Evolutionary conservation across 169 alveolate species (phyloP).

Genomic region (Perkinsus chesapeaki): DNA sequence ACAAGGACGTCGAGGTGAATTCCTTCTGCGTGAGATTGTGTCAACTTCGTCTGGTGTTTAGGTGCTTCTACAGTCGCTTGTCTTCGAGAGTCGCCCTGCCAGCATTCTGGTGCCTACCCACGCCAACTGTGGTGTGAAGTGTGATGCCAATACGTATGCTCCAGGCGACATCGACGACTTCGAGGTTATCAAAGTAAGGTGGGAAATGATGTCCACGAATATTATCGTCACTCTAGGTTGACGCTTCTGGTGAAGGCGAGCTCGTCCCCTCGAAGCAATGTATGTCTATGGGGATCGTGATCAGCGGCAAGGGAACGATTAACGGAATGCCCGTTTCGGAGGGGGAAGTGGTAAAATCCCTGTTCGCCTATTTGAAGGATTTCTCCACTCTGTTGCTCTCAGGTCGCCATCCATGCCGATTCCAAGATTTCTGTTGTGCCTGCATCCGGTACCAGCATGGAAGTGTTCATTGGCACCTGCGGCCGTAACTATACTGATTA

Average conservation of each 20-base stretch:
- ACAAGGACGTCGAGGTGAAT: conserved; percentile 44
- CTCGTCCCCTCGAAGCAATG: background rate
- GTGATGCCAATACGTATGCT: background rate
- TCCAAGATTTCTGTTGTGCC: background rate
- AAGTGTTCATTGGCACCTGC: background rate
- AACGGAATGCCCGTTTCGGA: background rate
- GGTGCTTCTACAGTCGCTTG: background rate
- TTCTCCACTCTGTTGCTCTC: background rate
- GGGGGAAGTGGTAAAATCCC: background rate
- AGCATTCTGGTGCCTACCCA: background rate
- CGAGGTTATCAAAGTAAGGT: background rate
- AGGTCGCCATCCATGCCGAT: background rate
- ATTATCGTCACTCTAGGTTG: background rate
- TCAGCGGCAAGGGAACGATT: background rate
- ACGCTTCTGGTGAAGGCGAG: background rate
- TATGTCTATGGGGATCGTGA: background rate
- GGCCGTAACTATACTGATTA: background rate
- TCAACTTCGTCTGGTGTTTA: background rate
- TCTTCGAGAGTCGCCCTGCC: background rate
- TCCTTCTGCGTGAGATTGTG: background rate
- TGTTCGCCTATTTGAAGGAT: background rate
- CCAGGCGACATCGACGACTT: background rate
- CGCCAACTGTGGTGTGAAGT: background rate
- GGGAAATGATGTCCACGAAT: background rate
- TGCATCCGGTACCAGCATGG: background rate